Evolutionary conservation across 139 green algal species (phyloP), one percentile per base, ranked within the genome.

Genomic region (Bryopsis sp.): DNA sequence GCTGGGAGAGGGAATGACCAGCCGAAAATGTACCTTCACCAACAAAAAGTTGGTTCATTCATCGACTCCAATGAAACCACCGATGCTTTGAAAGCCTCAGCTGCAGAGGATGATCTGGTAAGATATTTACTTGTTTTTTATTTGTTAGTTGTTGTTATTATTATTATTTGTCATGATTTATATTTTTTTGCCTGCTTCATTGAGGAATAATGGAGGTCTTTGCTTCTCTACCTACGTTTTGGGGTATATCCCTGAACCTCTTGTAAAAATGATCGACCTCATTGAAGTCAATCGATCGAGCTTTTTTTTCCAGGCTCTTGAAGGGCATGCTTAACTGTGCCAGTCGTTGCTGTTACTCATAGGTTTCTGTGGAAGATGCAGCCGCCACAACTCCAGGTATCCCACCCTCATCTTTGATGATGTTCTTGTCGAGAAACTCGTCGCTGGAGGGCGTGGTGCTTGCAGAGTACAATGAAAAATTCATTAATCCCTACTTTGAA

Each of bases 391-490:
- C 72, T 37, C 81, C 85, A 0, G 87, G 86, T 63, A 71, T 95
- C 2, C 88, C 88, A 28, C 88, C 88, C 4, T 85, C 82, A 31
- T 86, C 82, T 0, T 76, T 91, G 1, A 80, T 79, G 36, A 82
- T 76, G 4, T 94, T 91, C 72, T 77, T 92, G 38, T 54, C 83
- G 0, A 69, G 78, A 19, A 82, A 81, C 11, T 54, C 76, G 2
- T 61, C 58, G 6, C 39, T 88, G 3, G 63, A 76, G 1, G 86
- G 81, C 0, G 64, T 84, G 7, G 67, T 89, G 24, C 43, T 95
- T 22, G 32, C 76, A 0, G 88, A 91, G 48, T 90, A 84, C 47
- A 78, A 90, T 38, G 2, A 39, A 2, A 38, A 64, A 0, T 90
- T 84, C 37, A 62, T 2, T 1, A 79, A 79, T 39, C 57, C 73